Percentiles rank a stretch among this genome's conserved stretches.
Conservation (phyloP, 352 stramenopile species). For the Phytophthora macrochlamydospora region DNA sequence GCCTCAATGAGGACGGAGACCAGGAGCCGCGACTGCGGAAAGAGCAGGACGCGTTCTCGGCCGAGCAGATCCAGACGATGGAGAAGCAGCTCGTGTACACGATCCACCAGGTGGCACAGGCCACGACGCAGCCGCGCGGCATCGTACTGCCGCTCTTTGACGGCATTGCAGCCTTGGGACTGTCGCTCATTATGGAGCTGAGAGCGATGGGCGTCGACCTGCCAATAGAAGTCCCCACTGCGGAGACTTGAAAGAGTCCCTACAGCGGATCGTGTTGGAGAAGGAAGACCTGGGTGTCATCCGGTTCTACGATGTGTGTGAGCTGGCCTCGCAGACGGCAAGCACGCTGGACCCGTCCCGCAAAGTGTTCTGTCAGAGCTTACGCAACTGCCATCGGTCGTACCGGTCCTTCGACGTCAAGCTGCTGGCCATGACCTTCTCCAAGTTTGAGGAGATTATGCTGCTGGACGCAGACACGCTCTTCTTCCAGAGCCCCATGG, state of each 20-base stretch:
- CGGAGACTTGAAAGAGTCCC: slow-evolving; percentile 46
- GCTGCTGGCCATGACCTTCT: slow-evolving; percentile 65
- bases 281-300: slow-evolving; percentile 50
- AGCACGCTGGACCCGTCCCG: slow-evolving; percentile 31
- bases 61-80: slow-evolving; percentile 23
- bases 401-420: slow-evolving; percentile 68
- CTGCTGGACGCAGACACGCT: slow-evolving; percentile 69
- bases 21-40: slow-evolving; percentile 8
- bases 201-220: slow-evolving; percentile 49
- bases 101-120: slow-evolving; percentile 33
- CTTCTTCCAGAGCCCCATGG: slow-evolving; percentile 65
- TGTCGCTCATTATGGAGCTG: slow-evolving; percentile 68
- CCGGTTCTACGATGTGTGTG: slow-evolving; percentile 66
- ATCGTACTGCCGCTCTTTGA: slow-evolving; percentile 70
- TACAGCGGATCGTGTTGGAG: slow-evolving; percentile 33
- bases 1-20: slow-evolving; percentile 7
- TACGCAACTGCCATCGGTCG: slow-evolving; percentile 45
- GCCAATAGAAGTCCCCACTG: slow-evolving; percentile 68
- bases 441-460: slow-evolving; percentile 75
- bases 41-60: slow-evolving; percentile 14
- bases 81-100: slow-evolving; percentile 44
- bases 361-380: slow-evolving; percentile 56
- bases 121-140: slow-evolving; percentile 40
- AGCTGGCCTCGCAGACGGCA: slow-evolving; percentile 34
- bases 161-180: slow-evolving; percentile 45